Base-by-base conservation (phyloP, 1,139 yeast species). In the Hansenula sp. region DNA sequence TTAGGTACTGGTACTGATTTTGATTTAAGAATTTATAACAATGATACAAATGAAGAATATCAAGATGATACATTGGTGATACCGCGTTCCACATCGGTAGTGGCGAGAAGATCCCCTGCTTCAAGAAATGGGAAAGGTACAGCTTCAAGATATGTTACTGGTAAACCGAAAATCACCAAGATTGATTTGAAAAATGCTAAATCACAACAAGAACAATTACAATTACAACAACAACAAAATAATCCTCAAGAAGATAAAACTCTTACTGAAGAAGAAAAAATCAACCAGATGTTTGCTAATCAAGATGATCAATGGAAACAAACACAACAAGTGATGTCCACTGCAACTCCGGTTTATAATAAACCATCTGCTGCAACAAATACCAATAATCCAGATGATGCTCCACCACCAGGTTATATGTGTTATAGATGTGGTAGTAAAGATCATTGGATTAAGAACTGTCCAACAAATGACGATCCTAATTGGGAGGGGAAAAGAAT, bases 341-440 rank as follows among this genome's bases (percentile, higher is more conserved):
- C 79, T 4, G 90, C 85, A 35, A 81, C 83, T 41, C 76, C 86
- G 40, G 76, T 84, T 3, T 82, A 68, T 51, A 69, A 67, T 38
- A 79, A 77, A 49, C 76, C 74, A 12, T 53, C 51, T 31, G 65
- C 66, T 5, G 63, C 74, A 28, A 62, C 68, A 12, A 63, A 57
- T 42, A 19, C 53, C 52, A 43, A 57, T 42, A 52, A 65, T 62
- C 48, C 70, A 76, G 33, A 91, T 80, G 60, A 57, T 36, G 55
- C 51, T 1, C 96, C 97, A 5, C 99, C 99, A 1, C 93, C 96
- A 4, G 96, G 96, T 1, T 93, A 93, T 59, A 84, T 91, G 60
- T 93, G 99, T 63, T 91, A 93, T 63, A 76, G 97, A 61, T 93
- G 99, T 70, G 99, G 99, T 42, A 90, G 88, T 40, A 88, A 90